phyloP scores from a whole-genome alignment of 441 rosid species.

The Omphalea diandra region DNA sequence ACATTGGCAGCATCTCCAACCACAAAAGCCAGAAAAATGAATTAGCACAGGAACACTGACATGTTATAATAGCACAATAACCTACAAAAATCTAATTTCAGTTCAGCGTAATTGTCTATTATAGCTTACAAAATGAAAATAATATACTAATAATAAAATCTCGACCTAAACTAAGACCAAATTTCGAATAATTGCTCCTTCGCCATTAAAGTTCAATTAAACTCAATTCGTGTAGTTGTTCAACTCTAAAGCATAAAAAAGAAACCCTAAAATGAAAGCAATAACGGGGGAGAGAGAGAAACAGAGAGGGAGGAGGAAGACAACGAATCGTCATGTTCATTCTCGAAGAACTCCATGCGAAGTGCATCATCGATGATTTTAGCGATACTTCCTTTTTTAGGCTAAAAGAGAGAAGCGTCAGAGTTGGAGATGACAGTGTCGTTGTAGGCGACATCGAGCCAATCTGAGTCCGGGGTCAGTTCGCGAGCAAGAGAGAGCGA shows the following conservation, averaged over 20 bases:
- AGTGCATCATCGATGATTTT: constrained; percentile 56
- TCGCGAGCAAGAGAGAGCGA: constrained; percentile 29
- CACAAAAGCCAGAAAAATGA: not conserved
- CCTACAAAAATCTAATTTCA: not conserved
- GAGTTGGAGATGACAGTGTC: constrained; percentile 32
- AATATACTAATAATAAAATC: not conserved
- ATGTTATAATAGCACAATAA: not conserved
- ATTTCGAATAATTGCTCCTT: not conserved
- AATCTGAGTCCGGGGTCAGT: constrained; percentile 36
- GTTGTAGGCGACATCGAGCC: constrained; percentile 22
- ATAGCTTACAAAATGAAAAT: no score
- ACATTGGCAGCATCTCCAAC: not conserved
- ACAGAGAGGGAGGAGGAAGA: constrained; percentile 3
- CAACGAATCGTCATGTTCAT: constrained; percentile 44
- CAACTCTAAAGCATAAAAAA: not conserved
- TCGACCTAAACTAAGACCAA: not conserved
- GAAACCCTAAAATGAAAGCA: not conserved
- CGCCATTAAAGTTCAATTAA: not conserved
- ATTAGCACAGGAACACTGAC: not conserved
- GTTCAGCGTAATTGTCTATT: not conserved
- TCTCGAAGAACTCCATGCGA: constrained; percentile 51
- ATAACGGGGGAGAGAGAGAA: no score
- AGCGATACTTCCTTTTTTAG: constrained; percentile 43
- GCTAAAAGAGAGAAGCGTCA: constrained; percentile 36
- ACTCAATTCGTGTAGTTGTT: not conserved